Base-by-base conservation (phyloP, 805 yeast genomes). In the Schizosaccharomyces osmophilus region DNA sequence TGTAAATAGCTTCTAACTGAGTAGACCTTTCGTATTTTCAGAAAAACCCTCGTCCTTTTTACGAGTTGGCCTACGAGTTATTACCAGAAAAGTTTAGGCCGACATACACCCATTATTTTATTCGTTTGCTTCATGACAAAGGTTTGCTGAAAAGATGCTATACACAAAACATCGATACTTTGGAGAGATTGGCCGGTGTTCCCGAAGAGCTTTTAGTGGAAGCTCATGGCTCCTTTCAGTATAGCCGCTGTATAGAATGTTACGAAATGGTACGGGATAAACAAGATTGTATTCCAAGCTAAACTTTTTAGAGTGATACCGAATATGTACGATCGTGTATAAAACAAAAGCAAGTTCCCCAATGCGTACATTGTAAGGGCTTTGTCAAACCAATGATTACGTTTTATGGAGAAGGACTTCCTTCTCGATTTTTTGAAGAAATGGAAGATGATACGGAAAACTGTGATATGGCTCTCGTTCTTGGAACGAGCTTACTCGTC, bases 211-310 rank as follows among this genome's bases (percentile, higher is more conserved):
- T 72, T 63, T 75, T 90, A 1, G 83, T 90, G 0, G 96, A 88
- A 68, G 97, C 97, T 0, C 97, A 90, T 71, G 98, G 98, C 0
- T 86, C 95, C 1, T 90, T 90, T 77, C 94, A 93, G 0, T 71
- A 69, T 1, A 85, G 84, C 66, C 93, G 84, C 65, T 90, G 98
- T 68, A 83, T 88, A 58, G 81, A 84, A 24, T 90, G 98, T 72
- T 63, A 71, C 1, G 69, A 70, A 36, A 82, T 73, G 61, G 83
- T 82, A 79, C 69, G 78, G 24, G 65, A 9, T n/a, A 11, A 36
- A 36, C 2, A 1, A 5, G 2, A 36, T 36, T 1, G 11, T 2
- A 43, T 17, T 15, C n/a, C 48, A 45, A 9, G 11, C 26, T 45
- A 19, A 24, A 3, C 26, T n/a, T 45, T 22, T n/a, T 24, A 62